phyloP scores from a whole-genome alignment of 176 grass and related monocot species.

The Rhynchospora pubera region DNA sequence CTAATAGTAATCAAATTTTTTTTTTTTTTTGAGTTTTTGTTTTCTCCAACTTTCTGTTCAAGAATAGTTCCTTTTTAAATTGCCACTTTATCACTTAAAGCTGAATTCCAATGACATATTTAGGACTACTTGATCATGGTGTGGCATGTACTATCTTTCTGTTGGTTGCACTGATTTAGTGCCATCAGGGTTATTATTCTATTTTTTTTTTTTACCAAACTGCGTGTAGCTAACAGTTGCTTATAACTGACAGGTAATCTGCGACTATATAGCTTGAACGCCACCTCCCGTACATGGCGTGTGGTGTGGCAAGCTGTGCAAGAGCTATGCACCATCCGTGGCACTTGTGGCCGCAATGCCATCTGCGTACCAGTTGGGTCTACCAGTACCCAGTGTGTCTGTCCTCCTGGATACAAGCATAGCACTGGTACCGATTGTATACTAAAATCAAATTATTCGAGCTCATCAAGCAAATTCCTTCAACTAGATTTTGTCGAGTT shows the following conservation, averaged over 20 bases:
- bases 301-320: constrained; percentile 63
- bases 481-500: constrained; percentile 65
- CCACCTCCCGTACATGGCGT: background rate
- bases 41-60: background rate
- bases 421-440: background rate
- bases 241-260: constrained; percentile 39
- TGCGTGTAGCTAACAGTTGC: background rate
- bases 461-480: constrained; percentile 37
- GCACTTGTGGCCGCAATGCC: constrained; percentile 28
- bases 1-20: background rate
- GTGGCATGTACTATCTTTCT: background rate
- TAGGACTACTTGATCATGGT: background rate
- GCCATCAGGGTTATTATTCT: background rate
- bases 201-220: background rate
- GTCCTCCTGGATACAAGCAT: constrained; percentile 62
- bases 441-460: constrained; percentile 16
- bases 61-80: background rate
- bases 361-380: constrained; percentile 64
- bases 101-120: background rate
- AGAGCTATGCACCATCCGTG: constrained; percentile 70
- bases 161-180: background rate
- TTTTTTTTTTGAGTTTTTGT: background rate
- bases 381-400: constrained; percentile 32
- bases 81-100: background rate
- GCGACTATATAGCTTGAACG: constrained; percentile 50